A percentile compares a stretch with the other conserved stretches of the same genome.
These are phyloP conservation scores for Pneumocystis wakefieldiae DNA, from an alignment of 1,139 yeast genomes.

Conservation along the genomic window DNA sequence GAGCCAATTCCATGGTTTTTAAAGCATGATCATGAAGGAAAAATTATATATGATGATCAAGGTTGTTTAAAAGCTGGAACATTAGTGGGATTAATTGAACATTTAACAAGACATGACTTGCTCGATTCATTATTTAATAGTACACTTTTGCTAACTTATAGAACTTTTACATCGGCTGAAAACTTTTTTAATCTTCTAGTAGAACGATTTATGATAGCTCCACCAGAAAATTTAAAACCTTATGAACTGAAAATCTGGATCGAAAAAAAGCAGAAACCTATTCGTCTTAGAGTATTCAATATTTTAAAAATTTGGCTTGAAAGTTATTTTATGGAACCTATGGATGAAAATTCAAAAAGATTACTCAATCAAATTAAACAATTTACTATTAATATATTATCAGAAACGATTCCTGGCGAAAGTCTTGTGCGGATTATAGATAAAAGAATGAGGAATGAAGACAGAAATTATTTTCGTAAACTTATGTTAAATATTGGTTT, in stretches of 20 bases:
- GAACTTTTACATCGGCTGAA: conserved; percentile 57
- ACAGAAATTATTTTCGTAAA: conserved; percentile 6
- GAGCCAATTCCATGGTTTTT: conserved; percentile 55
- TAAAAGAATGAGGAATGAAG: conserved; percentile 13
- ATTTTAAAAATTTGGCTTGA: conserved; percentile 59
- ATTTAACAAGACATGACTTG: conserved; percentile 63
- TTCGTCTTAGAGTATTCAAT: conserved; percentile 54
- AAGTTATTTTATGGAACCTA: conserved; percentile 55
- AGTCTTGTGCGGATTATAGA: conserved; percentile 12
- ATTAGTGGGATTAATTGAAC: conserved; percentile 62
- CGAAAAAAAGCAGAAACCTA: conserved; percentile 47
- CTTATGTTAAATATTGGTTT: background rate
- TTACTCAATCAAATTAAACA: conserved; percentile 29
- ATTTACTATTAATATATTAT: conserved; percentile 36
- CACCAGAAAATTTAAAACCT: conserved; percentile 77
- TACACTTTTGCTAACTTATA: conserved; percentile 58
- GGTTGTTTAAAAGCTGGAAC: conserved; percentile 80
- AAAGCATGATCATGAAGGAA: conserved; percentile 62
- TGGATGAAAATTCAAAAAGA: conserved; percentile 24
- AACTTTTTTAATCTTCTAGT: conserved; percentile 51
- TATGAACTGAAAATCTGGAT: conserved; percentile 78
- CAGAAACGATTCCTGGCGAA: conserved; percentile 13
- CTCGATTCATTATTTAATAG: conserved; percentile 55
- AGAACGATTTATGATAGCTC: conserved; percentile 52
- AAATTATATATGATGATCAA: conserved; percentile 54